A percentile compares a stretch with the other conserved stretches of the same genome.
These are phyloP conservation scores for Trichophyton mentagrophytes DNA, from an alignment of 2,329 filamentous ascomycete genomes.

Conservation along the genomic window DNA sequence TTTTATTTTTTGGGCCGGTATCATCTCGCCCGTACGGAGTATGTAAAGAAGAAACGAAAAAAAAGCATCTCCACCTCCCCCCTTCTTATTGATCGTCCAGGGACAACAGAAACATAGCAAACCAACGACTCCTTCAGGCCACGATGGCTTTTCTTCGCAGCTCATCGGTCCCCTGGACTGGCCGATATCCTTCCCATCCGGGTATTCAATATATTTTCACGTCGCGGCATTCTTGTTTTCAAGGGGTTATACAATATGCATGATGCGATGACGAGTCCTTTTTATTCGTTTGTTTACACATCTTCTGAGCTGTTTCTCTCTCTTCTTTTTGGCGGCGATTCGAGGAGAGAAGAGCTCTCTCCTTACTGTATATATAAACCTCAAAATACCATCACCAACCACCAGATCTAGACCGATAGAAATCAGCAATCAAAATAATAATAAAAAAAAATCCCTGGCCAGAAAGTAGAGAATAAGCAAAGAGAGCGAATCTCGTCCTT, in stretches of 20 bases:
- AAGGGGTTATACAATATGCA: neutral
- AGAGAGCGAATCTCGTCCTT: neutral
- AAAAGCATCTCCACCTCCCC: neutral
- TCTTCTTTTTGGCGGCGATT: neutral
- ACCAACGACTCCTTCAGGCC: neutral
- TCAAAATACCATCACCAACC: neutral
- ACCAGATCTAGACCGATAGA: neutral
- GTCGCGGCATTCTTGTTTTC: neutral
- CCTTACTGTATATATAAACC: slow-evolving; percentile 1
- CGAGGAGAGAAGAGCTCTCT: neutral
- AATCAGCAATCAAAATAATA: too few relatives aligned
- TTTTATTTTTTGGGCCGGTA: neutral
- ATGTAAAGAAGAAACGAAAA: neutral
- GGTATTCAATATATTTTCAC: neutral
- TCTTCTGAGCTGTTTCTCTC: neutral
- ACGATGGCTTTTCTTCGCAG: slow-evolving; percentile 1
- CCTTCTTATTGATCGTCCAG: neutral
- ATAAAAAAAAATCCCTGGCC: neutral
- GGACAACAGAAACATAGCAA: neutral
- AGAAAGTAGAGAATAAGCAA: too few relatives aligned
- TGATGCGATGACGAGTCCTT: slow-evolving; percentile 1
- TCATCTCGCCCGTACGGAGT: neutral
- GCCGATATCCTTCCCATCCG: neutral
- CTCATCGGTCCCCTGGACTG: neutral
- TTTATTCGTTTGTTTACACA: neutral